Evolutionary conservation across 2,329 filamentous ascomycete genomes (phyloP).

Genomic region (Orbilia blumenaviensis): DNA sequence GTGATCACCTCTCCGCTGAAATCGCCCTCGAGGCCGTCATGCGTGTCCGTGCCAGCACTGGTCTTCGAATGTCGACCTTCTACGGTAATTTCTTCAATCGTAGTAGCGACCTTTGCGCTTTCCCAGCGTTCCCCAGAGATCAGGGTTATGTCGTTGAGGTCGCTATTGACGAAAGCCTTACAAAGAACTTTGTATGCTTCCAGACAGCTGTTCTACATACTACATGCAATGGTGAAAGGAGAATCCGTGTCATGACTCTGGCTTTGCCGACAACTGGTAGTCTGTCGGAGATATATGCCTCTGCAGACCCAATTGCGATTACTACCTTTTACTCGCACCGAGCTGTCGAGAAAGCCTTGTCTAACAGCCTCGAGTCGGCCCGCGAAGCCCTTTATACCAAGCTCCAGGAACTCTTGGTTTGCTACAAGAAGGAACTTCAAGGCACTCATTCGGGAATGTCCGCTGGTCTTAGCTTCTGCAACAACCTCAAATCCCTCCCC

Average conservation of each 20-base stretch:
- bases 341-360: constrained; percentile 88
- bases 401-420: constrained; percentile 88
- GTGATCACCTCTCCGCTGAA: constrained; percentile 94
- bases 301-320: constrained; percentile 91
- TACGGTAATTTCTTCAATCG: constrained; percentile 99
- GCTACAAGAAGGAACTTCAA: constrained; percentile 95
- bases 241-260: constrained; percentile 92
- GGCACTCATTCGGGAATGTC: constrained; percentile 91
- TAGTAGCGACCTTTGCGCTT: constrained; percentile 95
- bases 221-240: constrained; percentile 94
- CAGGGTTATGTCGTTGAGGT: constrained; percentile 98
- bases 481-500: constrained; percentile 87
- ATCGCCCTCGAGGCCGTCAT: constrained; percentile 96
- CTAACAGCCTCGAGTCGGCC: constrained; percentile 86
- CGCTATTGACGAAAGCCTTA: constrained; percentile 92
- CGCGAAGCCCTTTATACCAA: constrained; percentile 91
- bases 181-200: constrained; percentile 89
- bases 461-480: constrained; percentile 87
- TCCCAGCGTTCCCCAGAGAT: constrained; percentile 96
- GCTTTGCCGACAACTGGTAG: constrained; percentile 91
- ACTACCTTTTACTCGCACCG: constrained; percentile 97
- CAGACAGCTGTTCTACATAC: constrained; percentile 96
- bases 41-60: constrained; percentile 91
- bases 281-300: constrained; percentile 90
- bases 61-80: constrained; percentile 94